Evolutionary conservation across 129 eudicot genomes (phyloP).

Genomic region (Cynara cardunculus): DNA sequence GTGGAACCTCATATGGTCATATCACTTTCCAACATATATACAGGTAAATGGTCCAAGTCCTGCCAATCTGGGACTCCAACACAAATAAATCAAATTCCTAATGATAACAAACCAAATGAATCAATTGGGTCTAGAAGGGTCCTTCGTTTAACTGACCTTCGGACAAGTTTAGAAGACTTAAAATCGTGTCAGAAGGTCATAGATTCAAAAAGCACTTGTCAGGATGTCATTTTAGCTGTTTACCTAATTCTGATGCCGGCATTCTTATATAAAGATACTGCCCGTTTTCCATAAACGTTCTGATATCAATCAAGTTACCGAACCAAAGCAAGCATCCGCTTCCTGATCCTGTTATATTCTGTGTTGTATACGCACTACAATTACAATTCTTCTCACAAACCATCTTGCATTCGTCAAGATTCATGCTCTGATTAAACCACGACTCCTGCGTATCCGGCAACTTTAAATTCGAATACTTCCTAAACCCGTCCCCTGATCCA

Average conservation of each 20-base stretch:
- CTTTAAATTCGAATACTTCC: slow-evolving; percentile 26
- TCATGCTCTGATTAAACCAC: slow-evolving; percentile 31
- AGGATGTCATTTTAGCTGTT: too few species aligned
- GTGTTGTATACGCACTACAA: slow-evolving; percentile 38
- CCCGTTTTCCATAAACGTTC: slow-evolving; percentile 26
- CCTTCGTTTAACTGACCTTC: too few species aligned
- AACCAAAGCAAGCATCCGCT: slow-evolving; percentile 52
- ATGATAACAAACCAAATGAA: neutral
- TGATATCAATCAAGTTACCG: slow-evolving; percentile 30
- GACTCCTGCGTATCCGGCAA: slow-evolving; percentile 42
- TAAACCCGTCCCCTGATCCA: slow-evolving; percentile 31
- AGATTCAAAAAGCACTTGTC: too few species aligned
- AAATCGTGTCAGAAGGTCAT: neutral
- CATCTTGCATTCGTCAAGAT: slow-evolving; percentile 31
- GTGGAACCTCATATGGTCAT: too few species aligned
- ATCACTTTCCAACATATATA: too few species aligned
- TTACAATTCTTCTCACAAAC: slow-evolving; percentile 40
- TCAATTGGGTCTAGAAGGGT: too few species aligned
- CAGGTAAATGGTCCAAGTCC: too few species aligned
- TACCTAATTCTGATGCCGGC: slow-evolving; percentile 38
- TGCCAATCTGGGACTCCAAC: too few species aligned
- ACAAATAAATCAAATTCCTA: neutral
- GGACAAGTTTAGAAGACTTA: neutral
- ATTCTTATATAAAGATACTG: slow-evolving; percentile 46
- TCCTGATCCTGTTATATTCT: slow-evolving; percentile 29